These are phyloP conservation scores for Onygenales sp. DNA, from an alignment of 2,329 filamentous ascomycete species.

Conservation along the genomic window DNA sequence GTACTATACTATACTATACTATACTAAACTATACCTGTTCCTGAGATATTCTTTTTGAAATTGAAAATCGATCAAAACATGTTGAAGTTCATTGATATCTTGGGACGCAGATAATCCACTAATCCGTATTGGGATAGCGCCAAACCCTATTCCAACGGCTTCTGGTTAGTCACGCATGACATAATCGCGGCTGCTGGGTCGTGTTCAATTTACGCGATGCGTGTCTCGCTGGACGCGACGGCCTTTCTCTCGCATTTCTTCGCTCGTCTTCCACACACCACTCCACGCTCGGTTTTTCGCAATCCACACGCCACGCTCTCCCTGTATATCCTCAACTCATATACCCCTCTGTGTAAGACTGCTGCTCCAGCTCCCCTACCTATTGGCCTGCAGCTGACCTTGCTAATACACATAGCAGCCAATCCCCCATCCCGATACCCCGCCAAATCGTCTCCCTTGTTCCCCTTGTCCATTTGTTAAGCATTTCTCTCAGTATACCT, in stretches of 20 bases:
- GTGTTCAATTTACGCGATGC: neutral
- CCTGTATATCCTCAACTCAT: neutral
- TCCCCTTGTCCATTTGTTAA: neutral
- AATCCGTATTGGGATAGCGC: too few relatives aligned
- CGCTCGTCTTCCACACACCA: neutral
- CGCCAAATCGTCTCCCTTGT: neutral
- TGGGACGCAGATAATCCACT: neutral
- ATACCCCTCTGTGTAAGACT: neutral
- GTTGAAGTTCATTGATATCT: too few relatives aligned
- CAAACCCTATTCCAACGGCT: too few relatives aligned
- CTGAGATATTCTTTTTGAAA: too few relatives aligned
- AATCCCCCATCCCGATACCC: neutral
- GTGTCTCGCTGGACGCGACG: conserved; percentile 2
- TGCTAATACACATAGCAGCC: neutral
- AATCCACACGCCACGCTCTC: neutral
- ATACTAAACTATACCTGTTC: too few relatives aligned
- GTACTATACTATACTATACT: too few relatives aligned
- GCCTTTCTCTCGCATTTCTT: neutral
- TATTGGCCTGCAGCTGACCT: neutral
- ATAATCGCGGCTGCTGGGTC: neutral
- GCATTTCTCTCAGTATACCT: neutral
- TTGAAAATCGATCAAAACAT: too few relatives aligned
- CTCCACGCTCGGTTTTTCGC: neutral
- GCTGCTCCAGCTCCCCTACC: neutral
- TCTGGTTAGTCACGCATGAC: too few relatives aligned